Base-by-base conservation (phyloP, 805 yeast genomes). In the Wickerhamomyces mucosus region DNA sequence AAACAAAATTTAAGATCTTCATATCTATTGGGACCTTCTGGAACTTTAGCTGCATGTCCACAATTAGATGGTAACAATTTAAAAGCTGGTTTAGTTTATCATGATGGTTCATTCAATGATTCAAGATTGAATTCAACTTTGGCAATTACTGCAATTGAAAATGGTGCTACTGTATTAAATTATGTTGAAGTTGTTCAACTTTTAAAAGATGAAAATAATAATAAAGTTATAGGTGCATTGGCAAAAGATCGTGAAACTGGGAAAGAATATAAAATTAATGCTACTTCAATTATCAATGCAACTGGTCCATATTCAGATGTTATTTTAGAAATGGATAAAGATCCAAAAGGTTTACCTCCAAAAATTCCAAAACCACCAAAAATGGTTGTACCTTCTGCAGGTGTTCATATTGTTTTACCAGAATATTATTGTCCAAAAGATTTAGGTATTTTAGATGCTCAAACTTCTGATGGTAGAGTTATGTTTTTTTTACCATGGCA, bases 401-500 rank as follows among this genome's bases (percentile, higher is more conserved):
- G 97, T 59, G 95, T 85, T 30, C 97, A 88, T 59, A 70, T 88
- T 49, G 78, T 88, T 31, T 69, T 88, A 42, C 97, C 97, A 16
- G 94, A 88, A 43, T 88, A 72, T 67, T 88, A 84, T 61, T 80
- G 94, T 58, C 94, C 96, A 32, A 70, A 71, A 52, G 76, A 76
- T 41, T 72, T 84, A 69, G 97, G 97, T 41, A 67, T 88, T 41
- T 67, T 88, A 37, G 96, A 88, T 59, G 95, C 96, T 28, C 71
- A 83, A 28, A 88, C 97, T 29, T 66, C 89, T 21, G 97, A 88
- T 55, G 96, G 96, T 36, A 76, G 97, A 59, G 96, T 88, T 32
- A 82, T 89, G 81, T 88, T 88, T 63, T 88, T 89, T 66, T 67
- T 88, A 56, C 97, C 97, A 46, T 88, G 96, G 96, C 96, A 86